Percentiles rank a stretch among this genome's conserved stretches.
phyloP scores from a whole-genome alignment of 371 early-diverging fungal genomes.

The Chytridiales sp. region DNA sequence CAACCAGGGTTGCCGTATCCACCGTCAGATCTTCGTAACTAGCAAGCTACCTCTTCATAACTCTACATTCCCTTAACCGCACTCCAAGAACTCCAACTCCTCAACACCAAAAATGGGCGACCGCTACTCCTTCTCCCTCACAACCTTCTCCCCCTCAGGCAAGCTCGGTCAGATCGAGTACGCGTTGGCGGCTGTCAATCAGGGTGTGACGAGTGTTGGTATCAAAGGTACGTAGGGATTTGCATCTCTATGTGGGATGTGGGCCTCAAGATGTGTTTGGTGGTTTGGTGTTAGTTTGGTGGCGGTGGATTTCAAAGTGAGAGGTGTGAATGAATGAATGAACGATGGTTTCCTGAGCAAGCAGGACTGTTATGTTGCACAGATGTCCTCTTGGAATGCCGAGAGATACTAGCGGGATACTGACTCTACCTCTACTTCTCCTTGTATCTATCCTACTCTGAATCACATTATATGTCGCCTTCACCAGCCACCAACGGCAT shows the following conservation, averaged over 20 bases:
- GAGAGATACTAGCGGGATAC: background rate
- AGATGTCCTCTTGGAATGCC: background rate
- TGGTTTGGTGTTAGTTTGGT: background rate
- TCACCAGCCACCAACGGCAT: slow-evolving; percentile 88
- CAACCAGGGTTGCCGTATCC: too few species aligned
- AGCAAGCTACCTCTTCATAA: too few species aligned
- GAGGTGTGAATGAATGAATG: too few species aligned
- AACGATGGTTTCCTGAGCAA: background rate
- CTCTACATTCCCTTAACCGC: too few species aligned
- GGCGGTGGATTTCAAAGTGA: background rate
- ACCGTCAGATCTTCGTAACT: too few species aligned
- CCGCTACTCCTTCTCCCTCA: slow-evolving; percentile 94
- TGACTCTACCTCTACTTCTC: too few species aligned
- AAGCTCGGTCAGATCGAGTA: slow-evolving; percentile 99
- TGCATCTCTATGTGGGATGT: background rate
- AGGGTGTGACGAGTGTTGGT: slow-evolving; percentile 96
- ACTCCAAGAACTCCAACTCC: too few species aligned
- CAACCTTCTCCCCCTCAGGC: slow-evolving; percentile 99
- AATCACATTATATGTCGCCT: background rate
- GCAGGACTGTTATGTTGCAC: background rate
- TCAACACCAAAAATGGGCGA: slow-evolving; percentile 44
- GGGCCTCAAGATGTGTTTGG: background rate
- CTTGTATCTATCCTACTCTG: background rate
- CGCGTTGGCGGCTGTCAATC: slow-evolving; percentile 93
- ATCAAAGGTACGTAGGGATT: slow-evolving; percentile 78